Evolutionary conservation across 1,284 basidiomycete genomes (phyloP).

Genomic region (Microbotryum intermedium): DNA sequence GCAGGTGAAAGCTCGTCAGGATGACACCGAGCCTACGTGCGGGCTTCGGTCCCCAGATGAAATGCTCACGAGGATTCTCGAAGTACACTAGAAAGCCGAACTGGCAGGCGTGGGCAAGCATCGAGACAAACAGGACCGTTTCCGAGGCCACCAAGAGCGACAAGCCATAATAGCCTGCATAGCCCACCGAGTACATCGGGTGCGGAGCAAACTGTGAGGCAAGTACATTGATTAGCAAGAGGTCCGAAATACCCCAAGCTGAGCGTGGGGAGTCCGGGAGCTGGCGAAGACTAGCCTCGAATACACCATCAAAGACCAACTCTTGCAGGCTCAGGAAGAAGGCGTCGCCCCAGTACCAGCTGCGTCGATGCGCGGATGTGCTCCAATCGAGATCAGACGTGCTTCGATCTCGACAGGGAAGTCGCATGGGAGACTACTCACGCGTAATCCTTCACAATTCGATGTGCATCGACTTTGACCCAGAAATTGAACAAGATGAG

Average conservation of each 20-base stretch:
- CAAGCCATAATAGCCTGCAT: constrained; percentile 88
- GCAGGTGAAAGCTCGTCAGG: no score
- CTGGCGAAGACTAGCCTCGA: constrained; percentile 60
- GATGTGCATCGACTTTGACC: constrained; percentile 91
- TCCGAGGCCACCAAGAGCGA: constrained; percentile 81
- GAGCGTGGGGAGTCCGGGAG: no score
- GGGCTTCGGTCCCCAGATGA: constrained; percentile 20
- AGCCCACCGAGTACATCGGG: constrained; percentile 77
- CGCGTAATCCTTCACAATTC: constrained; percentile 77
- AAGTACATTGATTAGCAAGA: not conserved
- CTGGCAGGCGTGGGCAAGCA: constrained; percentile 86
- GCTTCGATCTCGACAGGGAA: not conserved
- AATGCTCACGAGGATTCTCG: constrained; percentile 81
- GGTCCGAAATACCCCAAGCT: not conserved
- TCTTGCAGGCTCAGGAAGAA: constrained; percentile 66
- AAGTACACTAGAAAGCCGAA: constrained; percentile 95
- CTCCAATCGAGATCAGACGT: not conserved
- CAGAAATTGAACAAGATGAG: constrained; percentile 93
- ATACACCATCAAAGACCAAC: constrained; percentile 94
- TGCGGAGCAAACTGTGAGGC: constrained; percentile 41
- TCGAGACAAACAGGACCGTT: constrained; percentile 80
- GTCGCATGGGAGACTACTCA: constrained; percentile 30
- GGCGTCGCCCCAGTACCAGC: constrained; percentile 98
- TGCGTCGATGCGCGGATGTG: constrained; percentile 33
- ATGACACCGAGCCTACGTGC: constrained; percentile 9